Evolutionary conservation across 768 basidiomycete genomes (phyloP), one percentile per base, ranked within the genome.

Genomic region (Tricholoma furcatifolium): DNA sequence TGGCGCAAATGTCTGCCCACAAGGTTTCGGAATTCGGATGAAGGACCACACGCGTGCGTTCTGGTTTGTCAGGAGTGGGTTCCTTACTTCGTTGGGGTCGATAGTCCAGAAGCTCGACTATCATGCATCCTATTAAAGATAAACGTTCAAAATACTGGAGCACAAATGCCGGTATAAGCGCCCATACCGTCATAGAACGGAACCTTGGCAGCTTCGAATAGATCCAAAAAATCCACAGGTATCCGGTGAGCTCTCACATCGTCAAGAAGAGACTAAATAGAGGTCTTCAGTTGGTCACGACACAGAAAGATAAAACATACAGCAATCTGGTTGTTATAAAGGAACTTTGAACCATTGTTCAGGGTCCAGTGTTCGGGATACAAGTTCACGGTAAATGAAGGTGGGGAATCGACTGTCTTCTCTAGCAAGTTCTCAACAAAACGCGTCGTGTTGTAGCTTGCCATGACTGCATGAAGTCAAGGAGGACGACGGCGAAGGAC

Each of bases 241-340:
- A 93, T 92, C 43, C 90, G 78, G 59, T 88, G 82, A 7, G 85
- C 85, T 43, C 88, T 82, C 49, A 93, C 84, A 63, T 93, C 91
- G 62, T 93, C 91, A 36, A 93, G 74, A 6, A 93, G 69, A 41
- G 86, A 84, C 91, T 93, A 31, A 61, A 6, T 6, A 6, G 2
- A 18, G 30, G 9, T 27, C 35, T 43, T 61, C 14, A 58, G 45
- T 31, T 31, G 18, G 42, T 10, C 30, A 32, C 34, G 14, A 36
- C 17, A 36, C 6, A 31, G 18, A 12, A 18, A 18, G n/a, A 18
- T 45, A 32, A 50, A 7, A 53, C 73, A 47, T 55, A 81, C 79
- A 74, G 90, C 87, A 55, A 87, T 81, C 59, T 82, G 89, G 64
- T 85, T 84, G 63, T 87, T 86, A 67, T 93, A 91, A 51, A 86